Base-by-base conservation (phyloP, 2,329 filamentous ascomycete species). In the Verticillium dahliae region DNA sequence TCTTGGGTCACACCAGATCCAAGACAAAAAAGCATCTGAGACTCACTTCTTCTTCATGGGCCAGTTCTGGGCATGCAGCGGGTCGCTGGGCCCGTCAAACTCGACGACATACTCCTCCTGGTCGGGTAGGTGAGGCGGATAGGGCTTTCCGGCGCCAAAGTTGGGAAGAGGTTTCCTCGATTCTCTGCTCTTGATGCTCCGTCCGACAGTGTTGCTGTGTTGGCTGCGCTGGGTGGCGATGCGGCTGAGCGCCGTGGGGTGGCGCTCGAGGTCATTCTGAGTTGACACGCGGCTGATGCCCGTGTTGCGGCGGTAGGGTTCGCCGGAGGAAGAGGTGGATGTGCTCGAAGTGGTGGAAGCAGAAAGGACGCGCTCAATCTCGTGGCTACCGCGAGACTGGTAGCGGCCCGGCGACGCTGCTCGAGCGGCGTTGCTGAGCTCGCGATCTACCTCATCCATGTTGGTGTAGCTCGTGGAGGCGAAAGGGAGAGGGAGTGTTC, bases 41-140 rank as follows among this genome's bases (percentile, higher is more conserved):
- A 80, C 82, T 70, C 74, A 85, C 86, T 96, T 97, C 79, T 90
- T 93, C 71, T 78, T 84, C 60, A 90, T 70, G 0, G 90, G 82
- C 92, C 92, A 97, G 72, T 97, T 97, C 76, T 94, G 90, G 1
- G 91, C 89, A 74, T 96, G 92, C 63, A 93, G 71, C 2, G 92
- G 92, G 69, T 97, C 92, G 65, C 92, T 82, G 1, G 86, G 88
- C 0, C 92, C 92, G 67, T 93, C 89, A 70, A 96, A 97, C 73
- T 92, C 90, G 54, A 93, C 90, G 0, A 92, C 89, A 70, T 93
- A 94, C 65, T 90, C 86, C 68, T 93, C 90, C 67, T 83, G 81
- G 14, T 87, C 85, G 1, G 90, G 89, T 52, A 93, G 72, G 0
- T 78, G 80, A 3, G 90, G 90, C 3, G 90, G 90, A 68, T 86